A percentile compares a stretch with the other conserved stretches of the same genome.
These are phyloP conservation scores for Teratosphaeria pseudoeucalypti DNA, from an alignment of 2,329 filamentous ascomycete genomes.

Conservation along the genomic window DNA sequence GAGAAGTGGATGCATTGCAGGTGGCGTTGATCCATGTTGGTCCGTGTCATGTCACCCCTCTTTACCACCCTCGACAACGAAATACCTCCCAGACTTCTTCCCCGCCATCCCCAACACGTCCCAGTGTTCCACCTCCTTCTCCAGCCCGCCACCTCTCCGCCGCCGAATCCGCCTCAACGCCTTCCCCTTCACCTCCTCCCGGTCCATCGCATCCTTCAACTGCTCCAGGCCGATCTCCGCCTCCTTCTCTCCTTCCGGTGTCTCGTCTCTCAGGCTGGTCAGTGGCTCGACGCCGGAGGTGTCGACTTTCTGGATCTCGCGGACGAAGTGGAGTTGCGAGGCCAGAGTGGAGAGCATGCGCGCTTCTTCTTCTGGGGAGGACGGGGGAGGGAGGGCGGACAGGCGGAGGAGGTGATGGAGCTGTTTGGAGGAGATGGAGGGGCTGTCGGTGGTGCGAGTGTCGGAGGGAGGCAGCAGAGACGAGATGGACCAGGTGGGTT, in stretches of 20 bases:
- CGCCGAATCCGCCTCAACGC: constrained; percentile 41
- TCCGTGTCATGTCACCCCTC: constrained; percentile 7
- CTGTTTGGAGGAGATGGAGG: constrained; percentile 51
- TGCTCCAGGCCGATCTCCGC: constrained; percentile 50
- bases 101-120: constrained; percentile 58
- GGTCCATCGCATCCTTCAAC: constrained; percentile 45
- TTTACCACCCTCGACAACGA: constrained; percentile 60
- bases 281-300: constrained; percentile 64
- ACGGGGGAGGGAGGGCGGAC: constrained; percentile 71
- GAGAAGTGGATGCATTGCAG: too few species aligned
- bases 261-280: constrained; percentile 72
- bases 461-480: constrained; percentile 52
- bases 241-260: constrained; percentile 43
- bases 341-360: constrained; percentile 65
- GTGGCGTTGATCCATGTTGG: not conserved
- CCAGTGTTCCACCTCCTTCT: constrained; percentile 52
- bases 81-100: constrained; percentile 60
- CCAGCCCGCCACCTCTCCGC: constrained; percentile 29
- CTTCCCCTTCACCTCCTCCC: constrained; percentile 52
- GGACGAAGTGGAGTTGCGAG: constrained; percentile 84
- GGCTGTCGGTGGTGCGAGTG: constrained; percentile 18
- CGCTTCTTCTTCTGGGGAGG: constrained; percentile 50
- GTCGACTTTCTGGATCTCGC: constrained; percentile 69
- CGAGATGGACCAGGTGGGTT: constrained; percentile 74
- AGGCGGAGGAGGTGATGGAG: constrained; percentile 79